Percentiles rank a stretch among this genome's conserved stretches.
These are phyloP conservation scores for Auricularia sp. DNA, from an alignment of 768 basidiomycete species.

Conservation along the genomic window DNA sequence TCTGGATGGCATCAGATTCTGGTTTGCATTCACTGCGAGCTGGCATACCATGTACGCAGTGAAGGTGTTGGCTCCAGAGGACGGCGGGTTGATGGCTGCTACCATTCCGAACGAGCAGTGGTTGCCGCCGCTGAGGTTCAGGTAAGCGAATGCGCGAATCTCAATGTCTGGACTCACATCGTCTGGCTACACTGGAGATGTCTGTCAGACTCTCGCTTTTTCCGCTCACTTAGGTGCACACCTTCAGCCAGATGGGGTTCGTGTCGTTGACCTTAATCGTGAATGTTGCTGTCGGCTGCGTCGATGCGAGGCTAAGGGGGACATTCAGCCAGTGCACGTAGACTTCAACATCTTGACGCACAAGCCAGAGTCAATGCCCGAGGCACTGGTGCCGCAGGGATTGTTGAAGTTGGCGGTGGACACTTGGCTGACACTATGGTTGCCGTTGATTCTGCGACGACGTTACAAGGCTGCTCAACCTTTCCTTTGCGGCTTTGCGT, in stretches of 20 bases:
- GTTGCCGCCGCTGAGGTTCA: neutral
- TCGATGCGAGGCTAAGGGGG: neutral
- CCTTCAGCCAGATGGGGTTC: conserved; percentile 28
- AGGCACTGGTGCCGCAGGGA: conserved; percentile 13
- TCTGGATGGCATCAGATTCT: neutral
- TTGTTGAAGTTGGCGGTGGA: neutral
- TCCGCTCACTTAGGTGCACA: neutral
- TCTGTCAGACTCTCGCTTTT: neutral
- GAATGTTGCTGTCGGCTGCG: conserved; percentile 12
- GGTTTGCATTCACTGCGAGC: neutral
- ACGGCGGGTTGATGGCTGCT: conserved; percentile 40
- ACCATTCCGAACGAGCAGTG: conserved; percentile 50
- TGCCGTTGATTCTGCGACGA: neutral
- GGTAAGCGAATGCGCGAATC: neutral
- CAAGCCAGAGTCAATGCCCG: conserved; percentile 50
- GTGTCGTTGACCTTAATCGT: conserved; percentile 39
- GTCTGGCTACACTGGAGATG: neutral
- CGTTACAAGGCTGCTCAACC: neutral
- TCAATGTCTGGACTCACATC: neutral
- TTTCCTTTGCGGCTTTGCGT: neutral
- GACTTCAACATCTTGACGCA: conserved; percentile 22
- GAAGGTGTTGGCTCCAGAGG: conserved; percentile 33
- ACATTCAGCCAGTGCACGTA: neutral
- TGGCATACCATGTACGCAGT: conserved; percentile 21
- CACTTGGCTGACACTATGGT: neutral